A percentile compares a stretch with the other conserved stretches of the same genome.
phyloP scores from a whole-genome alignment of 371 early-diverging fungal species.

The Mortierella sp. region DNA sequence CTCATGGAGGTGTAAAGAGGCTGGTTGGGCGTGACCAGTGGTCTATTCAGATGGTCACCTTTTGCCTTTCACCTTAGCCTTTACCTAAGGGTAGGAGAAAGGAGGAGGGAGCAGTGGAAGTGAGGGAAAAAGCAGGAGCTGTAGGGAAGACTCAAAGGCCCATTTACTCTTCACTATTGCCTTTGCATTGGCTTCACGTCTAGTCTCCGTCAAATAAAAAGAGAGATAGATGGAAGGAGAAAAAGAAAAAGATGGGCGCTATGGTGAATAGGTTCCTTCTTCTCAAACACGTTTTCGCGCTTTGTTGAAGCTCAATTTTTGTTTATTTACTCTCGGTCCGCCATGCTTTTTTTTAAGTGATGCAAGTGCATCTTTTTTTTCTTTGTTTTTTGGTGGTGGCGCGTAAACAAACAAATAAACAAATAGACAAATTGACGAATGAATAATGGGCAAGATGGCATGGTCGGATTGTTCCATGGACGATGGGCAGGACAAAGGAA shows the following conservation, averaged over 20 bases:
- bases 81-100: background rate
- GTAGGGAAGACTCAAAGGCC: background rate
- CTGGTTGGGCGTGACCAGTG: background rate
- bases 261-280: background rate
- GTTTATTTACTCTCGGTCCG: background rate
- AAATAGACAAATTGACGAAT: background rate
- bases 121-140: background rate
- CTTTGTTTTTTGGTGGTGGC: background rate
- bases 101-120: background rate
- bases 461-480: background rate
- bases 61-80: too few species aligned
- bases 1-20: background rate
- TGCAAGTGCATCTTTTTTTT: slow-evolving; percentile 8
- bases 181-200: background rate
- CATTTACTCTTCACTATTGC: background rate
- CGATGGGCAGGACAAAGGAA: background rate
- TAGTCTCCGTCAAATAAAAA: background rate
- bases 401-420: slow-evolving; percentile 5
- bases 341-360: slow-evolving; percentile 1
- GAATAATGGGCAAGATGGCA: background rate
- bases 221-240: background rate
- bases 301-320: background rate
- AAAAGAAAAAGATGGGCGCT: slow-evolving; percentile 8
- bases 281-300: slow-evolving; percentile 7
- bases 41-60: background rate